Conservation (phyloP, 768 basidiomycete genomes). For the Rubroboletus pulcherrimus region DNA sequence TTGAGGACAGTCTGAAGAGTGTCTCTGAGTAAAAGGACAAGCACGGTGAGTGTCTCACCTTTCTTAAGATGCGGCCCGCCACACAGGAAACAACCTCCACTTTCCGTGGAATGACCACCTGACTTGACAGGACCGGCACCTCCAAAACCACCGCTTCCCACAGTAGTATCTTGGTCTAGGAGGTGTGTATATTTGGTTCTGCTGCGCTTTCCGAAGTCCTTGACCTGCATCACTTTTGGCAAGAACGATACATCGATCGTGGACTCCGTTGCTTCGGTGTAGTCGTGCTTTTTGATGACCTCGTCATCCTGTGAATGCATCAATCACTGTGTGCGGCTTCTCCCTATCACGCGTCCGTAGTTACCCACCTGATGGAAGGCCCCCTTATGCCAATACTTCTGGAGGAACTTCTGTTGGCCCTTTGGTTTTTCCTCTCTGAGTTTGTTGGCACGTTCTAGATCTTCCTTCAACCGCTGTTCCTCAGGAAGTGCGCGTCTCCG, state of each 20-base stretch:
- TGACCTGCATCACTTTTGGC: constrained; percentile 96
- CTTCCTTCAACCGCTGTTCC: constrained; percentile 88
- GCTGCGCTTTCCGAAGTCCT: constrained; percentile 89
- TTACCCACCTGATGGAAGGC: constrained; percentile 88
- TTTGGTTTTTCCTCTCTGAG: constrained; percentile 85
- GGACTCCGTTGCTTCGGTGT: constrained; percentile 84
- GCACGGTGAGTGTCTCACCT: constrained; percentile 42
- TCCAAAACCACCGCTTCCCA: constrained; percentile 58
- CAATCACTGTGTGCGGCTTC: constrained; percentile 12
- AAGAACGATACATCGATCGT: constrained; percentile 84
- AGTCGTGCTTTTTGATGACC: constrained; percentile 79
- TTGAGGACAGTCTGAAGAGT: constrained; percentile 46
- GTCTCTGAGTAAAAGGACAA: constrained; percentile 5
- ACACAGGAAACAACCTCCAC: constrained; percentile 85
- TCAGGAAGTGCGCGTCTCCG: constrained; percentile 89
- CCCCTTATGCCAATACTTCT: constrained; percentile 99
- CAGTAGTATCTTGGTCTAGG: constrained; percentile 89
- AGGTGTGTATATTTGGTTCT: constrained; percentile 96
- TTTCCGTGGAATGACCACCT: constrained; percentile 53
- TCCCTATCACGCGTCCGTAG: not conserved
- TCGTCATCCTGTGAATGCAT: constrained; percentile 68
- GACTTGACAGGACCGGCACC: constrained; percentile 50
- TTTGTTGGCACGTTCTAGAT: constrained; percentile 81
- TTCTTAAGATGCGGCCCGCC: constrained; percentile 93
- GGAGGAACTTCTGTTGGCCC: constrained; percentile 87